Evolutionary conservation across 495 filamentous ascomycete genomes (phyloP).

Genomic region (Podospora comata): DNA sequence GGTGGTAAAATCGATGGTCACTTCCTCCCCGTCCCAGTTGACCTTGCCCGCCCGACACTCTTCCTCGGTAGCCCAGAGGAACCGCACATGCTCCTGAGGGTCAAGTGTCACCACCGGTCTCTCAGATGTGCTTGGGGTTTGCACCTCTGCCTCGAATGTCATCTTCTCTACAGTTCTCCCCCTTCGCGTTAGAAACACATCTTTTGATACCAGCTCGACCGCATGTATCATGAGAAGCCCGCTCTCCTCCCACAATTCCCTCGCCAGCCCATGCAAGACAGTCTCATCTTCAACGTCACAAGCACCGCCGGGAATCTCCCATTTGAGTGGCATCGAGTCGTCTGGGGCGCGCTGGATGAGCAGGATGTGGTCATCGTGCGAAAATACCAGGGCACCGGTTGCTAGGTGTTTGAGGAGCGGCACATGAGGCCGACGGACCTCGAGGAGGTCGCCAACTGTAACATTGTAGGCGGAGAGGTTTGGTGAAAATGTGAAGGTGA

Average conservation of each 20-base stretch:
- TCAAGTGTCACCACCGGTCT: conserved; percentile 37
- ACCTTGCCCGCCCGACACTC: conserved; percentile 33
- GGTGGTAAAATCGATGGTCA: conserved; percentile 35
- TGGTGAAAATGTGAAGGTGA: conserved; percentile 29
- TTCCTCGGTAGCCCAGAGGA: conserved; percentile 45
- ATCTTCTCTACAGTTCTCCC: conserved; percentile 35
- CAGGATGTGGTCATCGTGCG: conserved; percentile 33
- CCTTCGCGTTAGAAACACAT: conserved; percentile 39
- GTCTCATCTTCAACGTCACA: conserved; percentile 48
- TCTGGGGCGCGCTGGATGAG: conserved; percentile 51
- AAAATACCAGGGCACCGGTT: conserved; percentile 41
- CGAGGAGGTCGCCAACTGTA: conserved; percentile 25
- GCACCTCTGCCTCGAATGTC: conserved; percentile 40
- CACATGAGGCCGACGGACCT: conserved; percentile 16
- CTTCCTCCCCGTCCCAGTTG: conserved; percentile 17
- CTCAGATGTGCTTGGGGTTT: conserved; percentile 1
- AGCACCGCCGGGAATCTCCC: conserved; percentile 59
- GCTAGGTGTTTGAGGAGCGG: conserved; percentile 24
- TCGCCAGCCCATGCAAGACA: conserved; percentile 45
- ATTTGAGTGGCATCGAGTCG: conserved; percentile 48
- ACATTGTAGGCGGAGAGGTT: conserved; percentile 27
- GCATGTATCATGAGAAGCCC: conserved; percentile 41
- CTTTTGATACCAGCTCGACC: conserved; percentile 34
- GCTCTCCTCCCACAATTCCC: conserved; percentile 58
- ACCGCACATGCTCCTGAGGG: conserved; percentile 44